Evolutionary conservation across 495 filamentous ascomycete species (phyloP).

Genomic region (Tuber melanosporum): DNA sequence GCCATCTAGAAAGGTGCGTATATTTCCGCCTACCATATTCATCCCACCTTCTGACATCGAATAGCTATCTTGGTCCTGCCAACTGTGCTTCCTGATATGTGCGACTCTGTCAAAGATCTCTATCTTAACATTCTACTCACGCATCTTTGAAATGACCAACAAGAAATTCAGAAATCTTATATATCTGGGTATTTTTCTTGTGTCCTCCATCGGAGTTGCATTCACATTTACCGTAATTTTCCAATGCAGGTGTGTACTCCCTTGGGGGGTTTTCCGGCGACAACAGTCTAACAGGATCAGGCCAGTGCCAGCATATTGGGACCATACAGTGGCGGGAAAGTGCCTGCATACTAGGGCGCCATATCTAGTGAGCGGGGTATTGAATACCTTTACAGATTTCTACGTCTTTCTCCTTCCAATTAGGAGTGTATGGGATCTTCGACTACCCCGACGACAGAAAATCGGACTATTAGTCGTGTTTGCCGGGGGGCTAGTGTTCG

Average conservation of each 20-base stretch:
- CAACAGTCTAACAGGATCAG: background rate
- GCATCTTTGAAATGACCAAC: background rate
- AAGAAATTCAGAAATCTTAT: background rate
- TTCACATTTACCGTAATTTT: background rate
- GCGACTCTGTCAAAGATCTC: background rate
- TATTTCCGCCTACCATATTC: background rate
- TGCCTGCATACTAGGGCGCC: slow-evolving; percentile 48
- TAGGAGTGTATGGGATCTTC: too few species aligned
- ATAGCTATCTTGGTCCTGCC: background rate
- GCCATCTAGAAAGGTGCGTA: background rate
- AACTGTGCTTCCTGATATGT: background rate
- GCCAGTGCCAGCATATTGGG: background rate
- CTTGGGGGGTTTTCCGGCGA: background rate
- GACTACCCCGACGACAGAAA: too few species aligned
- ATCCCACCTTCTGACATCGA: background rate
- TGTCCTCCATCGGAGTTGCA: background rate
- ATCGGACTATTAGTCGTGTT: too few species aligned
- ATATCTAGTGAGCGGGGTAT: slow-evolving; percentile 20
- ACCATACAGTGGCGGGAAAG: slow-evolving; percentile 34
- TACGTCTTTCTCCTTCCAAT: too few species aligned
- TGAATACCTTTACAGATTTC: too few species aligned
- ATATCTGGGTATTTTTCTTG: background rate
- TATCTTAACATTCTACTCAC: background rate
- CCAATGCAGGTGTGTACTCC: background rate
- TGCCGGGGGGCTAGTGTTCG: too few species aligned